Evolutionary conservation across 257 asterid species (phyloP), one percentile per base, ranked within the genome.

Genomic region (Eustoma russellianum): DNA sequence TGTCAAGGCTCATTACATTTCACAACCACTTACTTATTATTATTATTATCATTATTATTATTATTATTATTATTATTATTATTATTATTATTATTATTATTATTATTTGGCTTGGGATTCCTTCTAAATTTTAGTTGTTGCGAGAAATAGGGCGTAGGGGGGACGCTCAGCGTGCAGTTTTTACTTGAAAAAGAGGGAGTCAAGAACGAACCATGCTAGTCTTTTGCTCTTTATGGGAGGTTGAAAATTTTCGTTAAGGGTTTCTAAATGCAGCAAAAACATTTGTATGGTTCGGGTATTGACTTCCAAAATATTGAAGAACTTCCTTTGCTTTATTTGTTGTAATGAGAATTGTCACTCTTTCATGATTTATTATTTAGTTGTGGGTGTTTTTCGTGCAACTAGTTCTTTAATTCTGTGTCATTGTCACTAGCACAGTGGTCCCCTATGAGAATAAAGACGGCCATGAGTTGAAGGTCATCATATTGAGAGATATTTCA

Each of bases 271-370:
- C 66, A 64, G 80, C 80, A 65, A 61, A 75, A 68, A 60, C 30
- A 56, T 51, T 64, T 75, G 87, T 74, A 72, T 76, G 97, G 96
- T 90, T 90, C 97, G 97, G 96, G 93, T 78, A 86, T 90, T 90
- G 97, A 90, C 97, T 90, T 90, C 81, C 65, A 62, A 66, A 24
- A 24, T 24, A 24, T 24, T 24, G 30, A 24, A 24, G 3, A 24
- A 24, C 30, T 24, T 24, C 3, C 30, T 24, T 24, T 24, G 30
- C 30, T 24, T 24, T 24, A 24, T 24, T 24, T 24, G 30, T 24
- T 24, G 30, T 24, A 24, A 24, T 24, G 30, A 24, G 30, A 24
- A 24, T 24, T 24, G 30, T 24, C 3, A 24, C 30, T 24, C 30
- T 4, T 24, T 4, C 30, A 24, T 24, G 30, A 24, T 24, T 24